phyloP scores from a whole-genome alignment of 768 basidiomycete species.

The Mycena amicta region DNA sequence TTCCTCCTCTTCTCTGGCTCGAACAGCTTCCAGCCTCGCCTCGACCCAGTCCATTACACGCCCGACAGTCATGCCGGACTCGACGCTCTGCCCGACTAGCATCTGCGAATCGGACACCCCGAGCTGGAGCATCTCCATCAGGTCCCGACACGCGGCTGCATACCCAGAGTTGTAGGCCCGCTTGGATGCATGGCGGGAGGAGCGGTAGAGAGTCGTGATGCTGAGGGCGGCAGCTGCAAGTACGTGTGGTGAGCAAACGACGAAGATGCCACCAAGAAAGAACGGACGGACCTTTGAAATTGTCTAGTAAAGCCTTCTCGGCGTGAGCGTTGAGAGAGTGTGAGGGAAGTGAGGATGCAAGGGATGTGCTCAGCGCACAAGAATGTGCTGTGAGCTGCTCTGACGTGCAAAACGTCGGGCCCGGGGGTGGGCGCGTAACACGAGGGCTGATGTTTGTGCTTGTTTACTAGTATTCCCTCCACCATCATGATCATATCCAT shows the following conservation, averaged over 20 bases:
- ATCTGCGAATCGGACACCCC: constrained; percentile 57
- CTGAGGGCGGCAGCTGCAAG: constrained; percentile 86
- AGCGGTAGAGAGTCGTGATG: constrained; percentile 83
- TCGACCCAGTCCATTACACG: constrained; percentile 86
- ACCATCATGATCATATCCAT: too few species aligned
- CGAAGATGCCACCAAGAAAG: constrained; percentile 8
- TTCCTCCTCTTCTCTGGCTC: constrained; percentile 75
- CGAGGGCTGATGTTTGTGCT: too few species aligned
- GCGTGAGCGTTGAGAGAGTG: constrained; percentile 63
- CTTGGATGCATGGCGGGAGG: constrained; percentile 75
- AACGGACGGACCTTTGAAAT: constrained; percentile 66
- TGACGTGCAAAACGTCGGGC: too few species aligned
- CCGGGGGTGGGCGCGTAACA: too few species aligned
- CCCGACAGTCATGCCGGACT: constrained; percentile 73
- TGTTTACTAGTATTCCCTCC: too few species aligned
- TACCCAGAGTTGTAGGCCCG: constrained; percentile 83
- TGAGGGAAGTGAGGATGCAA: constrained; percentile 74
- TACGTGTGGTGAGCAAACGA: too few species aligned
- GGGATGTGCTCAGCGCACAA: too few species aligned
- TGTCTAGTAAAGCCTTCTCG: constrained; percentile 78
- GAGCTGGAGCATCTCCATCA: constrained; percentile 81
- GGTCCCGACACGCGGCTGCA: constrained; percentile 76
- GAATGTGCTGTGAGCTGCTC: too few species aligned
- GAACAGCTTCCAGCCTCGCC: constrained; percentile 76
- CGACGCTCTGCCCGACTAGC: constrained; percentile 32